Evolutionary conservation across 805 yeast species (phyloP), one percentile per base, ranked within the genome.

Genomic region (Tetrapisispora pingtungensis): DNA sequence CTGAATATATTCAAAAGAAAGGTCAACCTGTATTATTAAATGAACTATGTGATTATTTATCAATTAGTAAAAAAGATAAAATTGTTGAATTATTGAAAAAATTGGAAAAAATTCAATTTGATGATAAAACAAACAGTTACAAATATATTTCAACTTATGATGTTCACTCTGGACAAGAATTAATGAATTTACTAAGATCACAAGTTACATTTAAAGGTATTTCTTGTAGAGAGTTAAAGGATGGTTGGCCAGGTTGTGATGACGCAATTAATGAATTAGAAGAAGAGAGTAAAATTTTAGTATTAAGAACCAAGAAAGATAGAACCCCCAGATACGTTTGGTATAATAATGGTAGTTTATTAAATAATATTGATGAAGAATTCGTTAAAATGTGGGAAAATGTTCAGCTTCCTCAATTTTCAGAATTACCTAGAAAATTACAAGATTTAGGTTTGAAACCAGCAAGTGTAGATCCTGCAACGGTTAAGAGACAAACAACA

Each of bases 391-490:
- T 83, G 74, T 93, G 98, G 98, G 73, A 74, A 46, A 68, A 69
- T 32, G 81, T 86, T 15, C 80, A 79, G 55, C 72, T 90, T 28
- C 98, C 98, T 3, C 81, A 81, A 27, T 78, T 81, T 26, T 82
- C 84, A 42, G 94, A 82, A 45, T 70, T 93, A 48, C 95, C 95
- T 22, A 78, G 81, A 44, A 77, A 78, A 46, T 72, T 93, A 49
- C 75, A 82, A 47, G 85, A 80, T 47, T 80, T 84, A 47, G 90
- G 96, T n/a, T 74, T 93, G 62, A 93, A 88, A 63, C 98, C 98
- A 10, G 90, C 97, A 0, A 84, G 93, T 58, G 93, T 88, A n/a
- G 98, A 93, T 61, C 97, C 98, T n/a, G 85, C 88, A 35, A 77
- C 84, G n/a, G 67, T 88, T 47, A 85, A 81, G 65, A 82, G 80